A percentile compares a stretch with the other conserved stretches of the same genome.
phyloP scores from a whole-genome alignment of 2,329 filamentous ascomycete species.

The Aspergillus sp. region DNA sequence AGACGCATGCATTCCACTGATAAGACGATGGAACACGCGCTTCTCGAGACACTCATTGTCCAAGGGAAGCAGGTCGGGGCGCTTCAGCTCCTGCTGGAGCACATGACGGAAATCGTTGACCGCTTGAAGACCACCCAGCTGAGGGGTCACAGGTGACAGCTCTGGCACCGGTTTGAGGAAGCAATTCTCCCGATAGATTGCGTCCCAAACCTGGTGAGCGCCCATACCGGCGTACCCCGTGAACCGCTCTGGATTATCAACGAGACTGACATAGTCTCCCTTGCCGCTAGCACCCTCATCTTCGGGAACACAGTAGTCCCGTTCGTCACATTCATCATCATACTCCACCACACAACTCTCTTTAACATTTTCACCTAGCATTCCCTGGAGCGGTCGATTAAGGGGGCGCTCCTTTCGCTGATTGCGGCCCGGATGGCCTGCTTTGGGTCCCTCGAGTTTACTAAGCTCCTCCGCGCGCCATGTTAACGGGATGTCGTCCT shows the following conservation, averaged over 20 bases:
- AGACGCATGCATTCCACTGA: slow-evolving; percentile 97
- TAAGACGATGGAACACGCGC: slow-evolving; percentile 93
- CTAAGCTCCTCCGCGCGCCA: slow-evolving; percentile 92
- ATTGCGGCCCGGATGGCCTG: slow-evolving; percentile 79
- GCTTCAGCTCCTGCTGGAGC: slow-evolving; percentile 50
- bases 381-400: slow-evolving; percentile 74
- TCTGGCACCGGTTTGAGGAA: slow-evolving; percentile 61
- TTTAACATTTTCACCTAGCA: slow-evolving; percentile 80
- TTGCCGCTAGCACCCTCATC: slow-evolving; percentile 84
- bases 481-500: slow-evolving; percentile 86
- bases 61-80: slow-evolving; percentile 64
- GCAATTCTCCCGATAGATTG: slow-evolving; percentile 96
- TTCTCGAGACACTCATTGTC: slow-evolving; percentile 97
- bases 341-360: slow-evolving; percentile 98
- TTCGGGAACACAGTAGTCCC: slow-evolving; percentile 95
- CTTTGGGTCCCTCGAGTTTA: slow-evolving; percentile 86
- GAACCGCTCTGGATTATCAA: slow-evolving; percentile 92
- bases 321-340: slow-evolving; percentile 93
- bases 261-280: slow-evolving; percentile 92
- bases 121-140: slow-evolving; percentile 54
- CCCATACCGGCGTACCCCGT: slow-evolving; percentile 88
- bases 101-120: slow-evolving; percentile 63
- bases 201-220: slow-evolving; percentile 89
- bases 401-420: slow-evolving; percentile 69
- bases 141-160: slow-evolving; percentile 30